These are phyloP conservation scores for Meredithiella fracta DNA, from an alignment of 2,329 filamentous ascomycete genomes.

Conservation along the genomic window DNA sequence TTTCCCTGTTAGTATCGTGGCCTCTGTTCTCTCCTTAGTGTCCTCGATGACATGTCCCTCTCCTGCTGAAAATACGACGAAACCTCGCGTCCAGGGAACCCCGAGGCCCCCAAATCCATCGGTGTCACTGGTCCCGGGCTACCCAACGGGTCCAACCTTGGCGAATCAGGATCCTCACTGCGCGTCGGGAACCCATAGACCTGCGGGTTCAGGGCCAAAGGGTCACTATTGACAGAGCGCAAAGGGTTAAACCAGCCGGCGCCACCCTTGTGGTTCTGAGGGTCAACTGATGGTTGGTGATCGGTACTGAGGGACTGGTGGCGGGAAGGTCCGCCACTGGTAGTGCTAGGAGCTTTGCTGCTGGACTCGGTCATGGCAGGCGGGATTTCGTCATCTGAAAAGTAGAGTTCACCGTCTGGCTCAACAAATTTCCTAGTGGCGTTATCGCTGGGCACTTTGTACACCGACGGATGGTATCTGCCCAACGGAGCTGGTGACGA, in stretches of 20 bases:
- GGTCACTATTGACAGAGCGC: background rate
- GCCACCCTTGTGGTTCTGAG: background rate
- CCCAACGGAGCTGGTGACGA: slow-evolving; percentile 30
- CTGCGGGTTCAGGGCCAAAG: background rate
- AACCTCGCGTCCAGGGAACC: slow-evolving; percentile 17
- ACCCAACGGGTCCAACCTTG: slow-evolving; percentile 34
- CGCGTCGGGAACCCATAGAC: background rate
- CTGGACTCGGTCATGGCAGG: background rate
- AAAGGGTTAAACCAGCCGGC: background rate
- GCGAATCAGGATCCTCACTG: slow-evolving; percentile 29
- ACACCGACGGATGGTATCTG: slow-evolving; percentile 49
- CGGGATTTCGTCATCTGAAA: slow-evolving; percentile 10
- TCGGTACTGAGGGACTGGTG: background rate
- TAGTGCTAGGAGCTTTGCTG: background rate
- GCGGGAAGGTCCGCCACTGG: background rate
- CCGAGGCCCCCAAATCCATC: slow-evolving; percentile 34
- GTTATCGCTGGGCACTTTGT: slow-evolving; percentile 24
- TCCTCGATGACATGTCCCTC: background rate
- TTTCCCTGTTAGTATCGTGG: background rate
- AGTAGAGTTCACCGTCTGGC: background rate
- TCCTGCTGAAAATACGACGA: slow-evolving; percentile 15
- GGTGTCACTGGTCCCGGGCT: slow-evolving; percentile 46
- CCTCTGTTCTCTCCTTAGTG: background rate
- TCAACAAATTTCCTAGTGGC: background rate
- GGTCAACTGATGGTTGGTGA: background rate